Evolutionary conservation across 768 basidiomycete genomes (phyloP), one percentile per base, ranked within the genome.

Genomic region (Phallus indusiatus): DNA sequence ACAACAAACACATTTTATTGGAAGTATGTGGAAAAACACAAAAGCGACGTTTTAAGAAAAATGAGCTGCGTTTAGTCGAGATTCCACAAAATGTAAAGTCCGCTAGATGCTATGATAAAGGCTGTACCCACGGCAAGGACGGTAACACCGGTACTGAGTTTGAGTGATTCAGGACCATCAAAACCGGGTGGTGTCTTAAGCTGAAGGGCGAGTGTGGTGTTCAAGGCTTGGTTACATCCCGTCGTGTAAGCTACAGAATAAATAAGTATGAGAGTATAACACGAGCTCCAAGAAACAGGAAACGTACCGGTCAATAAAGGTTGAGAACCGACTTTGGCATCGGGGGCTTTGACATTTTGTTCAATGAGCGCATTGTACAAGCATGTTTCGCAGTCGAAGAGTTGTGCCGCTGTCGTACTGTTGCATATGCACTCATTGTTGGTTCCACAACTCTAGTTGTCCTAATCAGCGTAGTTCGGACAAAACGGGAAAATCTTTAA

Each of bases 371-470:
- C 71, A 42, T 70, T 67, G 66, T 85, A 83, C 76, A 85, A 78
- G 74, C 87, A 89, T 65, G 83, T 80, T 68, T 89, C 78, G 70
- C 86, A 86, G 34, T 65, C 54, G 1, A 75, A 69, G 59, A 89
- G 69, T 1, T 71, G 62, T 0, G 68, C 56, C 28, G 81, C 74
- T 2, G 77, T 78, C 8, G 61, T 66, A 14, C 69, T 59, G 17
- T 60, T 65, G 73, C 87, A 89, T 28, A 86, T 74, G 67, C 87
- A 89, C 18, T 63, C 60, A 34, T 77, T 68, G 62, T 80, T 62
- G 12, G 61, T 72, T 42, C 2, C 42, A 18, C 68, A 42, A n/a
- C 2, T 10, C 42, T 42, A 10, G 12, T 42, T 11, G 9, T 14
- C 42, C 42, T 12, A n/a, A n/a, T 42, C 42, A 42, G n/a, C 14